Base-by-base conservation (phyloP, 768 basidiomycete species). In the Panellus pusillus region DNA sequence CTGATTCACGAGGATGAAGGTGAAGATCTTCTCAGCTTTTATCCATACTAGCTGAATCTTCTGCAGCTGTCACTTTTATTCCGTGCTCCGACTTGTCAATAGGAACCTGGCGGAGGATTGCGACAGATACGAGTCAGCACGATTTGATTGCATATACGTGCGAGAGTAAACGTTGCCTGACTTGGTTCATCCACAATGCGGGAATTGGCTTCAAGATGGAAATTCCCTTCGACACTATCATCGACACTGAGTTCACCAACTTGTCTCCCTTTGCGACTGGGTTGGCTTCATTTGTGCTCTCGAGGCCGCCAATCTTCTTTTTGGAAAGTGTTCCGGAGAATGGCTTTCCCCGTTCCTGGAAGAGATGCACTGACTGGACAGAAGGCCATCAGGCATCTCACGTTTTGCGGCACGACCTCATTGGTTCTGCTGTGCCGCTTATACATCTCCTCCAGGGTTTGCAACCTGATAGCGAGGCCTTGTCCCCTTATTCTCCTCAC, bases 151-250 rank as follows among this genome's bases (percentile, higher is more conserved):
- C 88, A 2, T 93, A 91, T 67, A 73, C 87, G 12, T 91, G 80
- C 66, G 86, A 91, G 19, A 57, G 66, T 38, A 86, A 81, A 61
- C 82, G 78, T 38, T 83, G 79, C 63, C 71, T 93, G 27, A 81
- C 80, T 4, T 93, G 91, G 91, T 93, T 86, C 67, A 85, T 93
- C 50, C 81, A 83, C 38, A 86, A 86, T 6, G 76, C 72, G 1
- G 88, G 87, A 18, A 79, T 79, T 57, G 81, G 87, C 17, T 92
- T 91, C 77, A 92, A 92, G 69, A 93, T 93, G 87, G 87, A 89
- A 56, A 77, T 92, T 15, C 81, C 88, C 5, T 90, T 87, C 69
- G 75, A 81, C 51, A 76, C 69, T 54, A 84, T 92, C 56, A 60
- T 76, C 17, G 74, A 83, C 28, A 78, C 82, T 5, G 77, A 80